Evolutionary conservation across 768 basidiomycete genomes (phyloP), one percentile per base, ranked within the genome.

Genomic region (Boletus reticulatus): DNA sequence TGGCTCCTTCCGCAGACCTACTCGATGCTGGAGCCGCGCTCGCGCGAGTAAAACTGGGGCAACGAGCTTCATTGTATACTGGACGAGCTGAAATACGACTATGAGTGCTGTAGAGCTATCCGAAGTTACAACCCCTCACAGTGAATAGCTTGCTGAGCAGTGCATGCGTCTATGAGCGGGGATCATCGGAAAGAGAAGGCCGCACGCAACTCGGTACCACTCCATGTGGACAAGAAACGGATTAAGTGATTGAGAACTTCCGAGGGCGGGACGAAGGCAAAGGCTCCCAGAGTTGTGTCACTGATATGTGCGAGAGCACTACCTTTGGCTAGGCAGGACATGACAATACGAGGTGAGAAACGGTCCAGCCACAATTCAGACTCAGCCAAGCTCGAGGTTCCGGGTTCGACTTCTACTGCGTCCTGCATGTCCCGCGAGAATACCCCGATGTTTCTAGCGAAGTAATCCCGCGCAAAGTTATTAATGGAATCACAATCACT

Each of bases 191-290:
- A 29, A 37, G 22, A 63, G 56, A 45, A 60, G 27, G 56, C 37
- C 34, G 59, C 58, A 84, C 84, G 69, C 76, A 68, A 92, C 91
- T 94, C 92, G 82, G 83, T 90, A 27, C 91, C 91, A 68, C 84
- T 87, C 88, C 89, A 92, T 63, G 90, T 89, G 52, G 87, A 84
- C 50, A 93, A 75, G 66, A 84, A 92, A 64, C 88, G 77, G 38
- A 90, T 78, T 10, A 90, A 76, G 69, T 91, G 90, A 63, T 91
- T 79, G 43, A 93, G 68, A 6, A 79, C 83, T 58, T 84, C 77
- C 8, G 87, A 87, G 2, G 83, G 78, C 24, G 81, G 80, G 11
- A 88, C 70, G 32, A 68, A 67, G 29, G 80, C 71, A 65, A 89
- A 90, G 19, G 76, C 77, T 1, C 90, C 91, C 6, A 92, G 71